Conservation (phyloP, 2,329 filamentous ascomycete species). For the Salinomyces thailandicus region DNA sequence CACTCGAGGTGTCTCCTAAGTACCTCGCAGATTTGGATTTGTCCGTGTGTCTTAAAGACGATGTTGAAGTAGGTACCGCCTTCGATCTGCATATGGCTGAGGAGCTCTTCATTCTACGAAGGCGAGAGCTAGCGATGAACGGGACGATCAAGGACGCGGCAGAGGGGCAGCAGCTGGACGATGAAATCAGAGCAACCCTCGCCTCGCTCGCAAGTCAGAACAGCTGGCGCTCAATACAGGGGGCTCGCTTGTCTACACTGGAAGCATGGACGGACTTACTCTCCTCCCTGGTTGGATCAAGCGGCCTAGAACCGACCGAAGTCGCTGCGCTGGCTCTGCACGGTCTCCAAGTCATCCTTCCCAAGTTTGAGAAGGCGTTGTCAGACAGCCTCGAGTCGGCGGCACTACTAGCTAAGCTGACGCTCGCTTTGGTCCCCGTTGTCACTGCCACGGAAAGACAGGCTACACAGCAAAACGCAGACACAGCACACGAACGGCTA, state of each 20-base stretch:
- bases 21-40: conserved; percentile 60
- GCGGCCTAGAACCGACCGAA: conserved; percentile 63
- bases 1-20: conserved; percentile 41
- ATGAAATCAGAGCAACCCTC: conserved; percentile 51
- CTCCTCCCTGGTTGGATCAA: conserved; percentile 70
- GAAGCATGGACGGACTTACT: conserved; percentile 77
- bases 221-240: conserved; percentile 47
- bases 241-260: conserved; percentile 55
- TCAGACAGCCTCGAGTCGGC: conserved; percentile 59
- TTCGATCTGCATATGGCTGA: conserved; percentile 63
- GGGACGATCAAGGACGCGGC: conserved; percentile 22
- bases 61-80: conserved; percentile 46
- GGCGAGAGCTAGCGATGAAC: conserved; percentile 48
- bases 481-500: conserved; percentile 56
- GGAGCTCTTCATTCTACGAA: conserved; percentile 62
- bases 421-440: conserved; percentile 60
- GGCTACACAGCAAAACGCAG: conserved; percentile 52
- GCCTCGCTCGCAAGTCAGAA: conserved; percentile 55
- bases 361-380: conserved; percentile 71
- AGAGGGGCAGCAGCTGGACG: conserved; percentile 37
- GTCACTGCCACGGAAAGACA: conserved; percentile 36
- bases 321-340: conserved; percentile 82
- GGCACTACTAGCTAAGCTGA: conserved; percentile 65
- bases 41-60: conserved; percentile 50
- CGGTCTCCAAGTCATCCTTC: conserved; percentile 74